A percentile compares a stretch with the other conserved stretches of the same genome.
These are phyloP conservation scores for Lecanicillium sp. DNA, from an alignment of 2,329 filamentous ascomycete genomes.

Conservation along the genomic window DNA sequence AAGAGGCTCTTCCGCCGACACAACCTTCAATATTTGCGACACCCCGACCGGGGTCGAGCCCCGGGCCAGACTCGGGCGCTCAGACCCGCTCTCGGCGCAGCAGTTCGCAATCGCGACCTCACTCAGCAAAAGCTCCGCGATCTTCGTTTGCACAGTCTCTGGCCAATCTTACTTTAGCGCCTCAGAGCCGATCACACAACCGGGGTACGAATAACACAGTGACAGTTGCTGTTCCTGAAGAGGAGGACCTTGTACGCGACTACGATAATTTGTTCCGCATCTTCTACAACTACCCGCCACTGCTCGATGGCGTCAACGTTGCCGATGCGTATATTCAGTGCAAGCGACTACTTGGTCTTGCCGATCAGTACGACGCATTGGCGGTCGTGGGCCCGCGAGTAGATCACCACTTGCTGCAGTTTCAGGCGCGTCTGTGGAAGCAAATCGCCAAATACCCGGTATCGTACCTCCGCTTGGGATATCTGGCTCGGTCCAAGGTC, in stretches of 20 bases:
- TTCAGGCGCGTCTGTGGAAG: conserved; percentile 86
- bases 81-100: conserved; percentile 27
- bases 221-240: conserved; percentile 47
- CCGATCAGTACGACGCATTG: conserved; percentile 92
- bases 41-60: conserved; percentile 36
- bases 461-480: conserved; percentile 84
- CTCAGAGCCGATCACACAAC: conserved; percentile 37
- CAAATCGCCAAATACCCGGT: conserved; percentile 96
- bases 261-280: conserved; percentile 95
- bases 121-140: not conserved
- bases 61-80: conserved; percentile 31
- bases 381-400: conserved; percentile 82
- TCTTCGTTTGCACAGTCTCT: conserved; percentile 75
- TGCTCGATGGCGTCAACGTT: conserved; percentile 80
- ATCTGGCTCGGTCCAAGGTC: conserved; percentile 73
- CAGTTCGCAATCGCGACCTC: conserved; percentile 46
- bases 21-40: conserved; percentile 28
- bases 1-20: conserved; percentile 19
- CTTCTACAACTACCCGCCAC: conserved; percentile 88
- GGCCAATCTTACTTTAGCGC: conserved; percentile 61
- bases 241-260: conserved; percentile 76
- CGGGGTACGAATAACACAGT: conserved; percentile 20
- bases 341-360: conserved; percentile 79
- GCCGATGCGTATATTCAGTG: conserved; percentile 90
- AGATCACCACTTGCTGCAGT: conserved; percentile 89